Evolutionary conservation across 2,329 filamentous ascomycete genomes (phyloP).

Genomic region (Claviceps arundinis): DNA sequence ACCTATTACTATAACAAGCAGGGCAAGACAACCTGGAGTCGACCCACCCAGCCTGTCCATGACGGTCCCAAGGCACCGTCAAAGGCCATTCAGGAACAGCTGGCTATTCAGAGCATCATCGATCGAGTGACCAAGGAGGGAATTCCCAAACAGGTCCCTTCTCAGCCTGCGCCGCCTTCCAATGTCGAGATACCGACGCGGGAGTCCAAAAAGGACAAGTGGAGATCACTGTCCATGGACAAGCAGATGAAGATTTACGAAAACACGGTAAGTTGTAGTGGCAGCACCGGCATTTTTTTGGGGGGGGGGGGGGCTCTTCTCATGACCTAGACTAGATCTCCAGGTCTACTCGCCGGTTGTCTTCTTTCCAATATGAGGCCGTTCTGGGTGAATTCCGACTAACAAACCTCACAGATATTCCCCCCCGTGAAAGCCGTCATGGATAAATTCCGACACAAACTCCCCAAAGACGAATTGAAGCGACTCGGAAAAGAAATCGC

Average conservation of each 20-base stretch:
- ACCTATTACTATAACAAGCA: slow-evolving; percentile 76
- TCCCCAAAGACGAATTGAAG: slow-evolving; percentile 66
- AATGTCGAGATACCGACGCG: slow-evolving; percentile 33
- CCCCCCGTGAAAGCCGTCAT: slow-evolving; percentile 76
- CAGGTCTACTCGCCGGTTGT: too few relatives aligned
- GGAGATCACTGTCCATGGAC: slow-evolving; percentile 56
- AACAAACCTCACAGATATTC: slow-evolving; percentile 44
- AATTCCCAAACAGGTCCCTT: slow-evolving; percentile 36
- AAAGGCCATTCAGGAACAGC: slow-evolving; percentile 48
- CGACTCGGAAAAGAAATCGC: slow-evolving; percentile 53
- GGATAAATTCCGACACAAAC: slow-evolving; percentile 74
- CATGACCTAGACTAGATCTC: too few relatives aligned
- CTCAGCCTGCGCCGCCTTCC: slow-evolving; percentile 50
- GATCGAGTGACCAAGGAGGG: slow-evolving; percentile 65
- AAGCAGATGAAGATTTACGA: slow-evolving; percentile 95
- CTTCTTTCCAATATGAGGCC: too few relatives aligned
- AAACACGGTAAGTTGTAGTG: slow-evolving; percentile 56
- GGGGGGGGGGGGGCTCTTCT: too few relatives aligned
- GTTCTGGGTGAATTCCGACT: background rate
- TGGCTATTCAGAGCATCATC: slow-evolving; percentile 71
- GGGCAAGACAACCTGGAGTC: slow-evolving; percentile 69
- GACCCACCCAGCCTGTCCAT: slow-evolving; percentile 56
- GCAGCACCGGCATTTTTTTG: background rate
- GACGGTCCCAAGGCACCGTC: slow-evolving; percentile 54
- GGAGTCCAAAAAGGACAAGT: slow-evolving; percentile 55